Evolutionary conservation across 2,329 filamentous ascomycete genomes (phyloP).

Genomic region (Botrytis fragariae): DNA sequence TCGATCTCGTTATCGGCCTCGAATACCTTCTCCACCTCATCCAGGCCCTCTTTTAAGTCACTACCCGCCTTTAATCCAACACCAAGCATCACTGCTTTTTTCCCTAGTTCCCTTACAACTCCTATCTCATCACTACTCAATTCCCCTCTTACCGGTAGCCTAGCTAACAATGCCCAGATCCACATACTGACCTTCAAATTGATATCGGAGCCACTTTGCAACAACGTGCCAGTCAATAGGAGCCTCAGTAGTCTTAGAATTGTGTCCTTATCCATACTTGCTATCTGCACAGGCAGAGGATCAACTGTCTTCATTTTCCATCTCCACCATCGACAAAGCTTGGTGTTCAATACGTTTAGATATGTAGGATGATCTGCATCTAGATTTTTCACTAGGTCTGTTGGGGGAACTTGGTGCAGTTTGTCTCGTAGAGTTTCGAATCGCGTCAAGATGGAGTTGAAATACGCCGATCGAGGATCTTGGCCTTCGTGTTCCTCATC

Average conservation of each 20-base stretch:
- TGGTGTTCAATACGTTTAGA: constrained; percentile 41
- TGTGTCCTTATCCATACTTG: constrained; percentile 63
- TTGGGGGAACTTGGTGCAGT: constrained; percentile 56
- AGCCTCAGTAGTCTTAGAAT: constrained; percentile 65
- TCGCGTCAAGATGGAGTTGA: constrained; percentile 59
- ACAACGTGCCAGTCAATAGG: constrained; percentile 57
- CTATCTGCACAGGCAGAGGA: constrained; percentile 58
- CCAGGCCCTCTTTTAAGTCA: constrained; percentile 43
- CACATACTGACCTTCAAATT: constrained; percentile 71
- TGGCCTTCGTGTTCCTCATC: constrained; percentile 28
- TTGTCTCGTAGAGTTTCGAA: constrained; percentile 63
- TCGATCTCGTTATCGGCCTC: constrained; percentile 45
- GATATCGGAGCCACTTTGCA: constrained; percentile 58
- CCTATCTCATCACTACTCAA: constrained; percentile 74
- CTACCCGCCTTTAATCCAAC: constrained; percentile 37
- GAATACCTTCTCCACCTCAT: constrained; percentile 48
- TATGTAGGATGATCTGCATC: constrained; percentile 49
- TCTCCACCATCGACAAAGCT: constrained; percentile 53
- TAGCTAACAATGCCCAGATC: constrained; percentile 80
- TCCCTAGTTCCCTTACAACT: constrained; percentile 74
- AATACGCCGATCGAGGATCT: constrained; percentile 64
- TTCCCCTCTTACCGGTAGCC: constrained; percentile 70
- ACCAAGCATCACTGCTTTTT: constrained; percentile 62
- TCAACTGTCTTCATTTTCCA: constrained; percentile 51
- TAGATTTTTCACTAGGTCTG: constrained; percentile 52